Evolutionary conservation across 805 yeast species (phyloP).

Genomic region (Cyberlindnera maclurae): DNA sequence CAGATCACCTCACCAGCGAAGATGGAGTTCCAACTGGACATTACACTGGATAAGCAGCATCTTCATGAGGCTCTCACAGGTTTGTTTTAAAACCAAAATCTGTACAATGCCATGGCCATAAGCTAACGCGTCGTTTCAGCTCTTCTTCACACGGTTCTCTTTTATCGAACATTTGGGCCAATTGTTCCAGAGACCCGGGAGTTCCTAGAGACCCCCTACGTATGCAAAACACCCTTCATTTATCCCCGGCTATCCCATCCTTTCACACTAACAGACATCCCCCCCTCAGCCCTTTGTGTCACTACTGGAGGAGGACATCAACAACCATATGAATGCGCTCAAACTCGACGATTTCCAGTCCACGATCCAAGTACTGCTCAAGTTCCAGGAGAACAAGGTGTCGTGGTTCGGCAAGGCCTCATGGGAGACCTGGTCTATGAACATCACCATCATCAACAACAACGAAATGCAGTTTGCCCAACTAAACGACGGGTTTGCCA

Average conservation of each 20-base stretch:
- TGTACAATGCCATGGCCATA: no score
- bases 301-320: slow-evolving; percentile 6
- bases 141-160: slow-evolving; percentile 58
- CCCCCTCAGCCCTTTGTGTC: slow-evolving; percentile 1
- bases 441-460: slow-evolving; percentile 30
- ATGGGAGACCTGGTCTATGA: slow-evolving; percentile 71
- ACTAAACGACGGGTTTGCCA: slow-evolving; percentile 7
- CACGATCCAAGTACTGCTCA: slow-evolving; percentile 13
- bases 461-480: slow-evolving; percentile 24
- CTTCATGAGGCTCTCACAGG: slow-evolving; percentile 50
- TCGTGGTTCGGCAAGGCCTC: slow-evolving; percentile 46
- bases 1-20: no score
- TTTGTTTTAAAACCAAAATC: slow-evolving; percentile 23
- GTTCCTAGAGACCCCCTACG: slow-evolving; percentile 51
- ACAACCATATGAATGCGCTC: background rate
- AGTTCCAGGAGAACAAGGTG: slow-evolving; percentile 39
- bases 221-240: slow-evolving; percentile 6
- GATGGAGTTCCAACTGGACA: slow-evolving; percentile 39
- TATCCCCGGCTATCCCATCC: no score
- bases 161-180: slow-evolving; percentile 62
- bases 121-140: slow-evolving; percentile 27
- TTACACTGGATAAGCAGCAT: slow-evolving; percentile 46
- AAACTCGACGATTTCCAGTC: no score
- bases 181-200: slow-evolving; percentile 49
- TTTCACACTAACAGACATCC: no score